Percentiles rank a stretch among this genome's conserved stretches.
Conservation (phyloP, 805 yeast species). For the Blastobotrys chiropterorum region DNA sequence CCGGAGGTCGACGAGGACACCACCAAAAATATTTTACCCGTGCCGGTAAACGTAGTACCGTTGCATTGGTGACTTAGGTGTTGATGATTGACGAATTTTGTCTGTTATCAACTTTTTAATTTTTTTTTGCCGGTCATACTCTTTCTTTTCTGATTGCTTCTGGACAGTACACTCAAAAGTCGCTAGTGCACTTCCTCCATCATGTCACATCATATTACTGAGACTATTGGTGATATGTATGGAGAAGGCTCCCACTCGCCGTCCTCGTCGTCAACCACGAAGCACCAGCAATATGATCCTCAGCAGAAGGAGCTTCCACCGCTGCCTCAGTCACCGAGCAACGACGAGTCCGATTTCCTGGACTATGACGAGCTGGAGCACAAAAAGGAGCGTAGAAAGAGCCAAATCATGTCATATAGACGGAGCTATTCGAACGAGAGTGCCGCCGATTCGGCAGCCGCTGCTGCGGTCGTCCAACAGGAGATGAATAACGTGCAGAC, state of each 20-base stretch:
- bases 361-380: not conserved
- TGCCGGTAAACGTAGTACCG: not conserved
- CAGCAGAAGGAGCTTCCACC: not conserved
- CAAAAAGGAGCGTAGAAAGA: not conserved
- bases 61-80: not conserved
- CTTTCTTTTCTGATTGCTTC: not conserved
- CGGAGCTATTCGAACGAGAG: slow-evolving; percentile 7
- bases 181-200: not conserved
- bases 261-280: no score
- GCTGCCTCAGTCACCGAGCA: not conserved
- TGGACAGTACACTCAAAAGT: no score
- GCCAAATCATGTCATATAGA: not conserved
- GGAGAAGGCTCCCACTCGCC: not conserved
- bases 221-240: not conserved
- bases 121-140: no score
- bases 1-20: not conserved
- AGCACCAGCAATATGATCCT: not conserved
- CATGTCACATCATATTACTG: not conserved
- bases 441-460: slow-evolving; percentile 20
- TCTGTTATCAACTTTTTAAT: not conserved
- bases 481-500: slow-evolving; percentile 37
- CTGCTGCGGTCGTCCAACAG: slow-evolving; percentile 34
- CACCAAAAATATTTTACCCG: not conserved
- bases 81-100: not conserved
- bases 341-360: not conserved